A percentile compares a stretch with the other conserved stretches of the same genome.
Conservation (phyloP, 2,329 filamentous ascomycete species). For the Cryphonectria parasitica region DNA sequence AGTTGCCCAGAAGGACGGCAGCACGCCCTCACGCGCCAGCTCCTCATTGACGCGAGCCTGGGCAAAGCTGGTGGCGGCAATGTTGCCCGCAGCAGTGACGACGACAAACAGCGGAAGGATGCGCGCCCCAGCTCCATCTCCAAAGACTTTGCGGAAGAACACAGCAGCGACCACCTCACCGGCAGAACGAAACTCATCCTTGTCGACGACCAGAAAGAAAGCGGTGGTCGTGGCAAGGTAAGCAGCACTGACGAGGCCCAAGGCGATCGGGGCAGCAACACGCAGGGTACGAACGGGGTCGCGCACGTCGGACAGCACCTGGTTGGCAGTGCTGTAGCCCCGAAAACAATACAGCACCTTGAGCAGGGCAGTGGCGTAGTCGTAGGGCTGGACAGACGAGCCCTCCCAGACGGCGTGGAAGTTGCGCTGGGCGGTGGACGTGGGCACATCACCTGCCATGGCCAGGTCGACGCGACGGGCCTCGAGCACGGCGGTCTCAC, state of each 20-base stretch:
- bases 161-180: constrained; percentile 59
- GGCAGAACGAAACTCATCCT: constrained; percentile 56
- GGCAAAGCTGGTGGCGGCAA: constrained; percentile 52
- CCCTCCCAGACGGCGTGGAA: constrained; percentile 45
- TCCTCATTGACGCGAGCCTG: constrained; percentile 53
- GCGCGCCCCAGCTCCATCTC: constrained; percentile 45
- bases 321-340: constrained; percentile 59
- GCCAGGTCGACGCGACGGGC: constrained; percentile 33
- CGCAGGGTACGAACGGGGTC: constrained; percentile 62
- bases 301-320: constrained; percentile 59
- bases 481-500: constrained; percentile 23
- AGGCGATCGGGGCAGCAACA: constrained; percentile 58
- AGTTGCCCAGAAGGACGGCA: constrained; percentile 46
- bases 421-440: constrained; percentile 44
- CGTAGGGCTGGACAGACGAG: constrained; percentile 45
- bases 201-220: constrained; percentile 62
- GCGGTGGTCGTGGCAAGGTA: constrained; percentile 63
- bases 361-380: constrained; percentile 54
- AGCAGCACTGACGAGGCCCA: constrained; percentile 56
- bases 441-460: constrained; percentile 32
- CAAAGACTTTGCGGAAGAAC: constrained; percentile 62
- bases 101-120: constrained; percentile 51
- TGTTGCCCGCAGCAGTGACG: constrained; percentile 52
- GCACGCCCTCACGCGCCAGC: constrained; percentile 50
- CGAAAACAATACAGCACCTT: constrained; percentile 61